Conservation (phyloP, 495 filamentous ascomycete species). For the Geoglossum glabrum region DNA sequence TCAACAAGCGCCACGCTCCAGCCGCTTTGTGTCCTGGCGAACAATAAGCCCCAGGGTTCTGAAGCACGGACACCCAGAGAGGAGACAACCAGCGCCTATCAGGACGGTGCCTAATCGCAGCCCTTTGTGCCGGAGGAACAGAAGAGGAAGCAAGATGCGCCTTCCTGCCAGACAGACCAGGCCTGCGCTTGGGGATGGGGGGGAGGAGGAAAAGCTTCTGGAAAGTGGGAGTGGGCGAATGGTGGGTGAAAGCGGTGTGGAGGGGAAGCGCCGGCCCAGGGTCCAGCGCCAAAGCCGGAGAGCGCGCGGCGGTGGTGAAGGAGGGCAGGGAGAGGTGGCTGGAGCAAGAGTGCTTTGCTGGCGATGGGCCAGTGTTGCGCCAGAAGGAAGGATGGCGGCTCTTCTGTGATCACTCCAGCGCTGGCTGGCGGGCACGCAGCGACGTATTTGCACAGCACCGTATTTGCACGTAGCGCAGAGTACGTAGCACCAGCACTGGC, state of each 20-base stretch:
- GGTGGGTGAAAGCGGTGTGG: background rate
- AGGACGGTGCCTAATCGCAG: background rate
- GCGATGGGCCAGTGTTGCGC: background rate
- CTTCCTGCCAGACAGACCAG: background rate
- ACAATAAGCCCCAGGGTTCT: background rate
- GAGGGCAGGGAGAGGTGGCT: background rate
- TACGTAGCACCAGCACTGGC: background rate
- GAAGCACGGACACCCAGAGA: background rate
- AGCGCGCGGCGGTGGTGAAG: background rate
- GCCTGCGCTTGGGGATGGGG: background rate
- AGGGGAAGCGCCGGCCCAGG: slow-evolving; percentile 1
- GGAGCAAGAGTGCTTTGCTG: background rate
- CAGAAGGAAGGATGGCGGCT: background rate
- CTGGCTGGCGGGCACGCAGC: background rate
- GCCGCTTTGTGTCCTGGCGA: background rate
- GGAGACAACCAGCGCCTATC: background rate
- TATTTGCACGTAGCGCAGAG: too few relatives aligned
- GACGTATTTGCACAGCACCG: too few relatives aligned
- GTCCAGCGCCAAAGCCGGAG: background rate
- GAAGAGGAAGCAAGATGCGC: background rate
- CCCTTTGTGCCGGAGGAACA: background rate
- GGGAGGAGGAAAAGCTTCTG: background rate
- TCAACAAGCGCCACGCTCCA: background rate
- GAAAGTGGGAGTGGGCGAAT: background rate
- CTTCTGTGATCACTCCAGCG: background rate